Percentiles rank a stretch among this genome's conserved stretches.
Conservation (phyloP, 2,329 filamentous ascomycete genomes). For the Pochonia chlamydosporia region DNA sequence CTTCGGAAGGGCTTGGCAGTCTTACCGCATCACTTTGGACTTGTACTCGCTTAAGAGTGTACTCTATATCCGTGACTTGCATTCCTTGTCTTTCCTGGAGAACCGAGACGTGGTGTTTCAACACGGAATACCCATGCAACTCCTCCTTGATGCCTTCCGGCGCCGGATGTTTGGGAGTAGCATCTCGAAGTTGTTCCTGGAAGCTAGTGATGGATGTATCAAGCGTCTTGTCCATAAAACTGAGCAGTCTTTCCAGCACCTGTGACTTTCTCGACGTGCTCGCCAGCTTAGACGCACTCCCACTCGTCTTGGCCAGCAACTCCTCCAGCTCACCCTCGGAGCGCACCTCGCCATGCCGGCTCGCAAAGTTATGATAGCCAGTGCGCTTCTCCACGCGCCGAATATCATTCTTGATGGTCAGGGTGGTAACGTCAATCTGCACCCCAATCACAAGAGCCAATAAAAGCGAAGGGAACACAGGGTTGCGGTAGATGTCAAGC, state of each 20-base stretch:
- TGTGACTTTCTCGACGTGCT: constrained; percentile 31
- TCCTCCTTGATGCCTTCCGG: neutral
- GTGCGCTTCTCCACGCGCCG: constrained; percentile 29
- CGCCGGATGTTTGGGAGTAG: neutral
- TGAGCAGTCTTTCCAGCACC: constrained; percentile 26
- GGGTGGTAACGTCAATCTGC: constrained; percentile 26
- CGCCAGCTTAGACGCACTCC: constrained; percentile 29
- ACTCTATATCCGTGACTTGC: constrained; percentile 30
- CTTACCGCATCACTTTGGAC: constrained; percentile 34
- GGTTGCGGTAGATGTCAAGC: constrained; percentile 17
- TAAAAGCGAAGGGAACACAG: constrained; percentile 30
- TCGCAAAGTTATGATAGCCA: constrained; percentile 27
- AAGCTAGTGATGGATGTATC: neutral
- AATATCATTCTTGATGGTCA: constrained; percentile 24
- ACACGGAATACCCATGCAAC: constrained; percentile 13
- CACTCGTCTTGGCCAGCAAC: constrained; percentile 28
- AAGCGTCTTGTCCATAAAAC: constrained; percentile 19
- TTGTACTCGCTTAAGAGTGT: constrained; percentile 29
- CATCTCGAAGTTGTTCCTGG: neutral
- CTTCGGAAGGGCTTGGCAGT: constrained; percentile 1
- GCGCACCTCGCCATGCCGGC: constrained; percentile 19
- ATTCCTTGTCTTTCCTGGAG: constrained; percentile 26
- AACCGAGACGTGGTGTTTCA: constrained; percentile 21
- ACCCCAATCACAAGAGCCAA: constrained; percentile 26
- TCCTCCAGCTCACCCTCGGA: constrained; percentile 22